Evolutionary conservation across 2,329 filamentous ascomycete genomes (phyloP).

Genomic region (Hymenoscyphus scutula): DNA sequence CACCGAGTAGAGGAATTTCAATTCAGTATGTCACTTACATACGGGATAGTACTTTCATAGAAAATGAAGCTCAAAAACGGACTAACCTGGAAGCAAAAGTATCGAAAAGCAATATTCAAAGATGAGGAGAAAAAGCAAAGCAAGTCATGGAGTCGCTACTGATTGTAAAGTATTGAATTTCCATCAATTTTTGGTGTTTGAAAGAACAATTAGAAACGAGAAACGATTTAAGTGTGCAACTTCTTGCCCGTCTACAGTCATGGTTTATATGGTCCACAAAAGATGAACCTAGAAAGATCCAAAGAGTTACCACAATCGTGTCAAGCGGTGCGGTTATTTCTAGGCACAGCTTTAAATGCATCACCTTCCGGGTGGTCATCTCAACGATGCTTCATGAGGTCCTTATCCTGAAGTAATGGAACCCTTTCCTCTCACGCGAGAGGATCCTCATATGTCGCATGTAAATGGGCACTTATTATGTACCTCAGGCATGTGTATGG

Average conservation of each 20-base stretch:
- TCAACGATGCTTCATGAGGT: conserved; percentile 21
- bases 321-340: not conserved
- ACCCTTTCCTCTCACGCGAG: conserved; percentile 19
- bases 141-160: not conserved
- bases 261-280: rapidly evolving
- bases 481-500: conserved; percentile 38
- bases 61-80: not conserved
- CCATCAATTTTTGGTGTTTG: not conserved
- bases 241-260: no score
- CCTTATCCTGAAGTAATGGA: conserved; percentile 27
- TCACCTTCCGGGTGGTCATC: conserved; percentile 13
- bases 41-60: no score
- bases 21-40: no score
- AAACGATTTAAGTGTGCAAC: no score
- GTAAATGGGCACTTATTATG: conserved; percentile 38
- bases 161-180: not conserved
- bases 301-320: not conserved
- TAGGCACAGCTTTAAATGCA: conserved; percentile 1
- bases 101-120: not conserved
- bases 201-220: not conserved
- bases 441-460: conserved; percentile 36
- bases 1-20: no score
- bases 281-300: not conserved
- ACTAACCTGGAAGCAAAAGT: not conserved
- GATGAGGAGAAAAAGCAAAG: not conserved